phyloP scores from a whole-genome alignment of 1,139 yeast species.

The Spathaspora sp. region DNA sequence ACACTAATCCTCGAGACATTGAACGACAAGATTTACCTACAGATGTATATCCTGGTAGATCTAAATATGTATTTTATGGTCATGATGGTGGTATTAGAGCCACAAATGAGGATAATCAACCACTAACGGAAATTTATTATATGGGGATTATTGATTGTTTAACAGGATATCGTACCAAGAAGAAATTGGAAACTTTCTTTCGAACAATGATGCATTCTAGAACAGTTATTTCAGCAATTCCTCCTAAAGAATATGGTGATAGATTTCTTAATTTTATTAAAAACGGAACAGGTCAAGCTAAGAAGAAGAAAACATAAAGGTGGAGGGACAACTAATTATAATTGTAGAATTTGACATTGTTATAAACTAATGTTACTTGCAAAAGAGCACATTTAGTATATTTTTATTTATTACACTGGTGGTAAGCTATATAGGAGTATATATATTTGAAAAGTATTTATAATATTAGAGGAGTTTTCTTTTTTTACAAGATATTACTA shows the following conservation, averaged over 20 bases:
- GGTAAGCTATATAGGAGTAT: not conserved
- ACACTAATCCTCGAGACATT: constrained; percentile 48
- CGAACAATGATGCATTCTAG: constrained; percentile 71
- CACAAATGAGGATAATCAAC: constrained; percentile 63
- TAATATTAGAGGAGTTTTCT: not conserved
- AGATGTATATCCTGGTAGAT: constrained; percentile 49
- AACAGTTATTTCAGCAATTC: constrained; percentile 79
- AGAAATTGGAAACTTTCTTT: constrained; percentile 84
- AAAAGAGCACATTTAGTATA: not conserved
- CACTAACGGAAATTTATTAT: constrained; percentile 74
- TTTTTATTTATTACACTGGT: constrained; percentile 1
- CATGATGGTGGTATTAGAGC: constrained; percentile 88
- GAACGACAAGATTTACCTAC: constrained; percentile 46
- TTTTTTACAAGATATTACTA: too few relatives aligned
- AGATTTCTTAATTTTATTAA: constrained; percentile 75
- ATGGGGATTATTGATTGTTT: constrained; percentile 93
- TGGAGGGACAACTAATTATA: not conserved
- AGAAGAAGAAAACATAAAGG: constrained; percentile 7
- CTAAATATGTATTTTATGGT: constrained; percentile 62
- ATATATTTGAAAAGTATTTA: not conserved
- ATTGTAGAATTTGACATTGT: not conserved
- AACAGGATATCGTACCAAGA: constrained; percentile 77
- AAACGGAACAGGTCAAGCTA: constrained; percentile 25
- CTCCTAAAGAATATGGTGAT: constrained; percentile 86
- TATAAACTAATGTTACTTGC: constrained; percentile 1